Evolutionary conservation across 2,329 filamentous ascomycete genomes (phyloP), one percentile per base, ranked within the genome.

Genomic region (Colletotrichum agaves): DNA sequence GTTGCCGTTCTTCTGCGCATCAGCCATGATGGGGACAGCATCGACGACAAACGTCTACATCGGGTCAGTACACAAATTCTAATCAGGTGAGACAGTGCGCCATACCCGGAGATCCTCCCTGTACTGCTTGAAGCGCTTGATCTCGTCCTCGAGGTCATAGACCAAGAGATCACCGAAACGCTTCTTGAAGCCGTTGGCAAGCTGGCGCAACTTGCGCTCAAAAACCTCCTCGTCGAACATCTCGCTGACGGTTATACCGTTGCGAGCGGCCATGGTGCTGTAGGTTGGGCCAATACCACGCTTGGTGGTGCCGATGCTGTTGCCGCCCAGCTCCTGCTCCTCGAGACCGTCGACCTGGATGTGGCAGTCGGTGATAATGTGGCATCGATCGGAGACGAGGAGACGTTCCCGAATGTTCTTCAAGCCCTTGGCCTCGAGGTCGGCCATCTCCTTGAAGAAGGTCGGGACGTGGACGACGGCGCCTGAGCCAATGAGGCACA

Each of bases 401-500:
- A 92, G 87, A 71, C 83, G 79, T 50, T 84, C 80, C 69, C 75
- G 75, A 19, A 81, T 78, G 53, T 72, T 70, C 55, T 67, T 55
- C 19, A 82, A 74, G n/a, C 77, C 78, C 73, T 82, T 71, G 19
- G 74, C 74, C 43, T 81, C 77, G 10, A 84, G 77, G 35, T 77
- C 78, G 5, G 73, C 63, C 17, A 83, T 76, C 73, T 84, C 81
- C 37, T 73, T 75, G 73, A 82, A 82, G 71, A 83, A 83, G 44
- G 72, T 77, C 7, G 76, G 76, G 69, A 91, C 84, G 78, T 93
- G 87, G 71, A 93, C 88, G 67, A 92, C 87, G 44, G 87, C 85
- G 52, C 84, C 90, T 55, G 89, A 90, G 67, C 91, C 92, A 75
- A 94, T 91, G 64, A 94, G 82, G 80, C 94, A 94, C 73, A 88